These are phyloP conservation scores for Halophytophthora polymorphica DNA, from an alignment of 352 stramenopile genomes.

Conservation along the genomic window DNA sequence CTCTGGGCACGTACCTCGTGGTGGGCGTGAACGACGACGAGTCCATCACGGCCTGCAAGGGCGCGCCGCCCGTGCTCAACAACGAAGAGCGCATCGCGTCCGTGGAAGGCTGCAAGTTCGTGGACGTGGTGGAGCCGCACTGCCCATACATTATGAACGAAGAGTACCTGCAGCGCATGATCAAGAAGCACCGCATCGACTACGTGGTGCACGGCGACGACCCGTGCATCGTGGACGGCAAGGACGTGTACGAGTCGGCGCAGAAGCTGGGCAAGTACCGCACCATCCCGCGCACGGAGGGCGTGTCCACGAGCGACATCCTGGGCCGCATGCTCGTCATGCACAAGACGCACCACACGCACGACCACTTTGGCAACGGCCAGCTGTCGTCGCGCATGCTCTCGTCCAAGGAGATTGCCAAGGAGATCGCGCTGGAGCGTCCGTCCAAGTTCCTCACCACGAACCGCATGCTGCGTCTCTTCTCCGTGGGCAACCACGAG, in stretches of 20 bases:
- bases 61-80: constrained; percentile 93
- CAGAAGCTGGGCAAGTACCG: constrained; percentile 96
- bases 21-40: constrained; percentile 98
- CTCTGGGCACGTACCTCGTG: constrained; percentile 96
- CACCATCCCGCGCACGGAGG: constrained; percentile 95
- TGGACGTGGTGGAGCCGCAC: constrained; percentile 96
- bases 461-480: constrained; percentile 93
- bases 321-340: constrained; percentile 97
- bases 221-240: constrained; percentile 98
- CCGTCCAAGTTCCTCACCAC: constrained; percentile 95
- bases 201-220: constrained; percentile 99
- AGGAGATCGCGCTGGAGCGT: constrained; percentile 52
- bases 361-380: constrained; percentile 75
- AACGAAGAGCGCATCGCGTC: constrained; percentile 96
- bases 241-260: constrained; percentile 97
- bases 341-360: constrained; percentile 92
- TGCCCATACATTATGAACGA: constrained; percentile 99
- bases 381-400: constrained; percentile 75
- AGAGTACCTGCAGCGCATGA: constrained; percentile 97
- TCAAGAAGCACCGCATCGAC: constrained; percentile 97
- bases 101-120: constrained; percentile 97
- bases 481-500: constrained; percentile 86
- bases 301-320: constrained; percentile 98
- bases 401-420: constrained; percentile 25
- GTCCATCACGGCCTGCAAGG: constrained; percentile 97